phyloP scores from a whole-genome alignment of 352 stramenopile species.

The Sclerospora graminicola region DNA sequence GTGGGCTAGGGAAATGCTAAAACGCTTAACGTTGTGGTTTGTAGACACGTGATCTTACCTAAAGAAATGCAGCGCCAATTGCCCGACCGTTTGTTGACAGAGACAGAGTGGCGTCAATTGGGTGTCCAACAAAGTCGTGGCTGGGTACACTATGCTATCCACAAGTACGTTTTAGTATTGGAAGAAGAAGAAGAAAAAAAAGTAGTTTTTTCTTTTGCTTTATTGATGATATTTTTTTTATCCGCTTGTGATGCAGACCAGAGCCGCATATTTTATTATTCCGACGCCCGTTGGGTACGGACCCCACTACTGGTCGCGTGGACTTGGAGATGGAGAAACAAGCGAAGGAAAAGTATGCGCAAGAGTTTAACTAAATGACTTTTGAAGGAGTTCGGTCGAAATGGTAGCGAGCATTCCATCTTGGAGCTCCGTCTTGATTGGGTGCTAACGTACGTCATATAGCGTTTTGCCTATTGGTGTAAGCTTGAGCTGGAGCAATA shows the following conservation, averaged over 20 bases:
- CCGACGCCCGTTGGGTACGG: conserved; percentile 93
- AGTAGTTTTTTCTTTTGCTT: not conserved
- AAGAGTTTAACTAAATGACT: conserved; percentile 69
- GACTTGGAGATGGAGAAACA: conserved; percentile 90
- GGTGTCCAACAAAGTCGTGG: conserved; percentile 97
- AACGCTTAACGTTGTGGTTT: not conserved
- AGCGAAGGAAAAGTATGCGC: conserved; percentile 94
- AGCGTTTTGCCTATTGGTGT: too few relatives aligned
- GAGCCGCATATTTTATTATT: conserved; percentile 99
- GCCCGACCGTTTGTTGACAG: conserved; percentile 91
- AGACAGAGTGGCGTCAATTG: conserved; percentile 95
- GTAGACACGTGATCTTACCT: conserved; percentile 93
- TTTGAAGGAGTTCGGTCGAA: too few relatives aligned
- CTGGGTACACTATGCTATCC: conserved; percentile 99
- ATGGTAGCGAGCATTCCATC: too few relatives aligned
- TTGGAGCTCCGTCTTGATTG: too few relatives aligned
- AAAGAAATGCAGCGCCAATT: conserved; percentile 96
- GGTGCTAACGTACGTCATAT: too few relatives aligned
- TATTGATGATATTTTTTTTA: not conserved
- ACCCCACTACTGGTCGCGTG: conserved; percentile 91
- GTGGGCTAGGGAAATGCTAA: not conserved
- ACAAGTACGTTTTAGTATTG: conserved; percentile 80
- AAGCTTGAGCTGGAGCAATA: not conserved
- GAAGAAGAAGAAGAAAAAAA: too few relatives aligned
- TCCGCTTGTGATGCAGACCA: conserved; percentile 56